A percentile compares a stretch with the other conserved stretches of the same genome.
Conservation (phyloP, 192 early-diverging fungal species). For the Linnemannia zychae region DNA sequence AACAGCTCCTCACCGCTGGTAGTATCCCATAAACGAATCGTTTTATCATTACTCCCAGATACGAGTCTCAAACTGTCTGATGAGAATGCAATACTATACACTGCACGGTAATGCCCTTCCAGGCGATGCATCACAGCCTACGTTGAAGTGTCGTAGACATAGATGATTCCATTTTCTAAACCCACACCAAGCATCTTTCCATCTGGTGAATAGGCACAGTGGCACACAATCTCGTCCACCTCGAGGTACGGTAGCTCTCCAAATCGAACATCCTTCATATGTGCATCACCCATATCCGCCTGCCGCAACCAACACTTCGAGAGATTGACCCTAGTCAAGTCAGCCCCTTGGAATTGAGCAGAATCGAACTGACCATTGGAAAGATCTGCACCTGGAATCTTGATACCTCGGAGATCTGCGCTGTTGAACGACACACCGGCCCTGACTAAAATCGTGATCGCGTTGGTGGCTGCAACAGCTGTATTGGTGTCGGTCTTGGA, state of each 20-base stretch:
- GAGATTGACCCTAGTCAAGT: not conserved
- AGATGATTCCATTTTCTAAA: no score
- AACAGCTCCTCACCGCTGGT: not conserved
- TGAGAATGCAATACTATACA: not conserved
- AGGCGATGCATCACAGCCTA: not conserved
- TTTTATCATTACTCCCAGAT: not conserved
- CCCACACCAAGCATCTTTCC: not conserved
- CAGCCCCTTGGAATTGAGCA: not conserved
- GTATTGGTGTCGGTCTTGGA: not conserved
- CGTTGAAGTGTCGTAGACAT: no score
- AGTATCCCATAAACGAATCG: not conserved
- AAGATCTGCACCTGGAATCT: not conserved
- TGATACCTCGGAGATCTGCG: not conserved
- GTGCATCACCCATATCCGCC: slow-evolving; percentile 1
- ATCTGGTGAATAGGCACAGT: slow-evolving; percentile 9
- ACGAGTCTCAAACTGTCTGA: not conserved
- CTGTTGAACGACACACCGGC: not conserved
- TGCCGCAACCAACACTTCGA: not conserved
- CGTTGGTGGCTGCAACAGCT: not conserved
- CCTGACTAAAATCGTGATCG: not conserved
- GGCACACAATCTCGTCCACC: not conserved
- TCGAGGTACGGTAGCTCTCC: slow-evolving; percentile 10
- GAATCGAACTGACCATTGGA: not conserved
- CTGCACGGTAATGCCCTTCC: not conserved
- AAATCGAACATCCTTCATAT: not conserved